These are phyloP conservation scores for Meripilus lineatus DNA, from an alignment of 1,284 basidiomycete genomes.

Conservation along the genomic window DNA sequence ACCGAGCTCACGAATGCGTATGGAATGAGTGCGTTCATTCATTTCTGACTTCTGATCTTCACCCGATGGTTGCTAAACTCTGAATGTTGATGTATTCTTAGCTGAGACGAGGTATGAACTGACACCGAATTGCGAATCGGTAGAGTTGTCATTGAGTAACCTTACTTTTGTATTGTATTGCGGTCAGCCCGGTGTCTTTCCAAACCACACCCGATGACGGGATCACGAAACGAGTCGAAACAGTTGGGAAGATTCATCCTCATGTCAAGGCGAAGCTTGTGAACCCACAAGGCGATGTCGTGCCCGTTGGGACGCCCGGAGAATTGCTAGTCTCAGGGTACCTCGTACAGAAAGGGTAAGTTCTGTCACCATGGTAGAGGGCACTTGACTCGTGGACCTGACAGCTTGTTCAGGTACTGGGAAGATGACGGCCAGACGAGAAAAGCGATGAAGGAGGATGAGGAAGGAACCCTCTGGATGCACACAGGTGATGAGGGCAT, in stretches of 20 bases:
- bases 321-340: slow-evolving; percentile 77
- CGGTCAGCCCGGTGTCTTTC: slow-evolving; percentile 71
- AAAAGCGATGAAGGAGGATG: slow-evolving; percentile 53
- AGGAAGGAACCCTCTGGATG: slow-evolving; percentile 71
- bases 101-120: slow-evolving; percentile 31
- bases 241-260: slow-evolving; percentile 71
- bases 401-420: slow-evolving; percentile 66
- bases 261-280: slow-evolving; percentile 78
- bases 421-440: slow-evolving; percentile 64
- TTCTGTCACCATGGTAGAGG: background rate
- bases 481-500: slow-evolving; percentile 81
- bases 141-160: background rate
- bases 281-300: slow-evolving; percentile 51
- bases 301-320: slow-evolving; percentile 65
- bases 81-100: too few species aligned
- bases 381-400: slow-evolving; percentile 5
- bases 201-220: slow-evolving; percentile 68
- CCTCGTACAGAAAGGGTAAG: slow-evolving; percentile 71
- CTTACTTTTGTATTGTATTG: background rate
- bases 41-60: background rate
- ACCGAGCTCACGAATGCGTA: slow-evolving; percentile 72
- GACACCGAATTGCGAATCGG: background rate
- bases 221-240: slow-evolving; percentile 71
- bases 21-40: slow-evolving; percentile 67
- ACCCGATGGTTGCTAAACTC: background rate